Conservation (phyloP, 2,329 filamentous ascomycete genomes). For the Hymenoscyphus albidus region DNA sequence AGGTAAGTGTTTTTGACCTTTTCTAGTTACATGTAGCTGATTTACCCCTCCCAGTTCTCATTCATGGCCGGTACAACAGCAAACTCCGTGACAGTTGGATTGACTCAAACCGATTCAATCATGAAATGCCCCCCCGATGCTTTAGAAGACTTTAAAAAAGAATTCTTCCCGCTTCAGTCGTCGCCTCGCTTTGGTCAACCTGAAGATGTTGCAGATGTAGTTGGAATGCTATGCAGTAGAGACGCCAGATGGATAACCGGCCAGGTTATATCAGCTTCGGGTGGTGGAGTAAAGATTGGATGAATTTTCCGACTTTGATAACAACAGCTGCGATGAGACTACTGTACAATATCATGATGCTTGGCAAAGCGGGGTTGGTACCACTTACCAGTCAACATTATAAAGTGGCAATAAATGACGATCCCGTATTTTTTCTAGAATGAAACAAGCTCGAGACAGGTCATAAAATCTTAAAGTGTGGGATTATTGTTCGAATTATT, state of each 20-base stretch:
- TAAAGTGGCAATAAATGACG: no score
- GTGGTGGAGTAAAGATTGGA: neutral
- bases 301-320: neutral
- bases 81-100: constrained; percentile 35
- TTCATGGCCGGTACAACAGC: constrained; percentile 39
- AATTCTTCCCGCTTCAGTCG: constrained; percentile 37
- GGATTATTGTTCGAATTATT: no score
- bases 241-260: constrained; percentile 39
- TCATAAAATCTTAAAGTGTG: no score
- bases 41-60: constrained; percentile 22
- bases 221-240: constrained; percentile 35
- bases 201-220: constrained; percentile 38
- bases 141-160: constrained; percentile 34
- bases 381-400: neutral
- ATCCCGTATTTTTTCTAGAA: no score
- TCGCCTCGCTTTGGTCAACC: constrained; percentile 36
- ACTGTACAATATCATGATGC: neutral
- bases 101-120: constrained; percentile 37
- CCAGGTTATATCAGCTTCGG: neutral
- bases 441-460: no score
- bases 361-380: neutral
- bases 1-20: constrained; percentile 10
- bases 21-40: constrained; percentile 3
- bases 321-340: neutral
- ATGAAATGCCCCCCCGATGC: constrained; percentile 35